Evolutionary conservation across 2,329 filamentous ascomycete species (phyloP), one percentile per base, ranked within the genome.

Genomic region (Fusarium verrucosum): DNA sequence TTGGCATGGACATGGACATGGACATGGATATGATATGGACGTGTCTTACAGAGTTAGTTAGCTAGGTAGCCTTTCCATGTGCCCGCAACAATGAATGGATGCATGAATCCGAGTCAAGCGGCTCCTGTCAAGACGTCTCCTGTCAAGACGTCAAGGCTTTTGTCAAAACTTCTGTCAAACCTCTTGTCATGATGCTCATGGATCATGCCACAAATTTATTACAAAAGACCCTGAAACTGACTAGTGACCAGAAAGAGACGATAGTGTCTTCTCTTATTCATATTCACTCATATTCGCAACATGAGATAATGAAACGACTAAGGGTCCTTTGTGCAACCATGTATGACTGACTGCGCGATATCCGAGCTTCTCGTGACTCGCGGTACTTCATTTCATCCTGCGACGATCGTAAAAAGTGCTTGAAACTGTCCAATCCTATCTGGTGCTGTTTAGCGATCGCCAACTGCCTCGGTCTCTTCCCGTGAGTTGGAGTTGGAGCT

Each of bases 391-490:
- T 66, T 66, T 55, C 26, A 30, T 45, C 45, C 49, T 40, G 49
- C 45, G 62, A 49, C 58, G 63, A 66, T 66, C 63, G 35, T 42
- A 38, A 28, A 41, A 54, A 38, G 58, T 63, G 47, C 45, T 33
- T 57, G 42, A 64, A 60, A 64, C 42, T 60, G 16, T 20, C 58
- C 62, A 63, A 66, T 54, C 53, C 38, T 23, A 42, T 61, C 49
- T 52, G 20, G 38, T 20, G 32, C 49, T 35, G 54, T 56, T 56
- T 43, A 56, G 28, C 65, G 63, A 67, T 66, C 50, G 47, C 10
- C 64, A 57, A 61, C 50, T 65, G 40, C 58, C 59, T 67, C 64
- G 63, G 64, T 53, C 59, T 64, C 40, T 66, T 66, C 63, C 64
- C 64, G 64, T 50, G 42, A 28, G 41, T 58, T 50, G 56, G 26